These are phyloP conservation scores for Nicotiana undulata DNA, from an alignment of 257 asterid genomes.

Conservation along the genomic window DNA sequence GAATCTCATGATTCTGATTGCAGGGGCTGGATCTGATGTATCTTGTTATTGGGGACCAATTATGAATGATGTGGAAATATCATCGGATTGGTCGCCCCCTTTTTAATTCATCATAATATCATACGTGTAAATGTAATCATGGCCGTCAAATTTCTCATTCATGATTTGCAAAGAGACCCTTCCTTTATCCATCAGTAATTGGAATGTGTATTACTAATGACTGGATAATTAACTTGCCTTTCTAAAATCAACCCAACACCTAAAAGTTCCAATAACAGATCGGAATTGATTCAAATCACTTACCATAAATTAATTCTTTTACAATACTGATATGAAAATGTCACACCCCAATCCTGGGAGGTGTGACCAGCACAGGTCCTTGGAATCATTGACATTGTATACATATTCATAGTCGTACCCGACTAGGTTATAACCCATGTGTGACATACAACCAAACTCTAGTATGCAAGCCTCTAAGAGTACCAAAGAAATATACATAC, in stretches of 20 bases:
- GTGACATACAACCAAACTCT: no score
- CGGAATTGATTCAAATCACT: not conserved
- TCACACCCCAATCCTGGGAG: no score
- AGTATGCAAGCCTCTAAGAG: no score
- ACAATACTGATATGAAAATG: no score
- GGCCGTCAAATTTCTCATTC: not conserved
- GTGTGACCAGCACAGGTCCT: no score
- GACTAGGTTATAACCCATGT: no score
- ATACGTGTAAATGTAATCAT: not conserved
- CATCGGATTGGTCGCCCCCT: not conserved
- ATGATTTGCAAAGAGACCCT: no score
- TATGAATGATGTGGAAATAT: constrained; percentile 1
- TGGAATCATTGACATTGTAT: no score
- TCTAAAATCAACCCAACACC: not conserved
- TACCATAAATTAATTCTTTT: no score
- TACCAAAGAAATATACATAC: no score
- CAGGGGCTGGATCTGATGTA: not conserved
- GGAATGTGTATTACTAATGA: not conserved
- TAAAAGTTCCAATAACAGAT: not conserved
- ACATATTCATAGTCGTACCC: no score
- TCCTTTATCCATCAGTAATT: not conserved
- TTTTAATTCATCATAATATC: not conserved
- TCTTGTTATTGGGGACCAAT: constrained; percentile 7
- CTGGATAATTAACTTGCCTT: not conserved
- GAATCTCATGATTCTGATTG: constrained; percentile 5